These are phyloP conservation scores for Stachybotrys chlorohalonatus DNA, from an alignment of 2,329 filamentous ascomycete genomes.

Conservation along the genomic window DNA sequence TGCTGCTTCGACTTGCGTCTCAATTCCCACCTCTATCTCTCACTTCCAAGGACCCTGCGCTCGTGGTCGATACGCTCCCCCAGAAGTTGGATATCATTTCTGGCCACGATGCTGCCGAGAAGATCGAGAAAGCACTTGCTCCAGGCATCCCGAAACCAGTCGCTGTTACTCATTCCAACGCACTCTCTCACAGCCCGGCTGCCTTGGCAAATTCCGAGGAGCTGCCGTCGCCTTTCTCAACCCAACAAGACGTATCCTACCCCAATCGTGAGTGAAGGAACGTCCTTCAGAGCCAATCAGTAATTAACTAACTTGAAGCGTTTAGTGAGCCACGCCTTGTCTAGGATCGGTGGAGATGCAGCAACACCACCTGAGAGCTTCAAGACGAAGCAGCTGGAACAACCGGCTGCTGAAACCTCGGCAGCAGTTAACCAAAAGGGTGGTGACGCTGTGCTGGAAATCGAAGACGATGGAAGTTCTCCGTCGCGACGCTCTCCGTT, in stretches of 20 bases:
- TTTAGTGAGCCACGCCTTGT: slow-evolving; percentile 46
- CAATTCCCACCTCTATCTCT: slow-evolving; percentile 2
- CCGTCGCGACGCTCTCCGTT: slow-evolving; percentile 43
- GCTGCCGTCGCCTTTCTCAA: slow-evolving; percentile 6
- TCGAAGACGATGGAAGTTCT: no score
- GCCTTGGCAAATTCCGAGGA: background rate
- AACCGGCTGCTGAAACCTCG: background rate
- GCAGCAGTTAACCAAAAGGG: background rate
- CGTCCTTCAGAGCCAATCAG: slow-evolving; percentile 2
- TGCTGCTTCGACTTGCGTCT: slow-evolving; percentile 24
- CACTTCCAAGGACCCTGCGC: background rate
- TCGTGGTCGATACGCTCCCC: background rate
- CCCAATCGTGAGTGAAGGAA: slow-evolving; percentile 40
- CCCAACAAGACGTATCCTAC: slow-evolving; percentile 28
- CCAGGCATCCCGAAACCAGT: background rate
- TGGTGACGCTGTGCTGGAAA: no score
- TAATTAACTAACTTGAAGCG: slow-evolving; percentile 58
- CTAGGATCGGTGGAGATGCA: slow-evolving; percentile 8
- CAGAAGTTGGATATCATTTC: background rate
- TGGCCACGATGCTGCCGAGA: background rate
- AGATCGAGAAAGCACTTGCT: background rate
- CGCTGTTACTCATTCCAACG: background rate
- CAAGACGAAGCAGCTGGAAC: background rate
- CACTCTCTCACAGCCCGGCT: background rate
- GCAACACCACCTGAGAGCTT: slow-evolving; percentile 5